These are phyloP conservation scores for Torulaspora microellipsoides DNA, from an alignment of 805 yeast species.

Conservation along the genomic window DNA sequence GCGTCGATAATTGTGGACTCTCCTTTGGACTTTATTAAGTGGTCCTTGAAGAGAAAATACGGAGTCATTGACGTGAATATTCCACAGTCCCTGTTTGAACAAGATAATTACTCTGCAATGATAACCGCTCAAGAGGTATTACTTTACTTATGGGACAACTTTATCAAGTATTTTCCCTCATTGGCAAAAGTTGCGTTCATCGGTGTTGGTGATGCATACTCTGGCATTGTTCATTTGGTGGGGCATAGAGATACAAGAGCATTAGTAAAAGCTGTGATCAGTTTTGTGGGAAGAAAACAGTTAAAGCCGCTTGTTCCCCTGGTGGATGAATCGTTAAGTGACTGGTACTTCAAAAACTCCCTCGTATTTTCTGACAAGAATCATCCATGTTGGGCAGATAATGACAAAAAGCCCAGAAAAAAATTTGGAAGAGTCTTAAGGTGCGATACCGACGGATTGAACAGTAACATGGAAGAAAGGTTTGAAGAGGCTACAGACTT, in stretches of 20 bases:
- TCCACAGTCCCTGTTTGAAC: conserved; percentile 50
- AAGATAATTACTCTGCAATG: conserved; percentile 53
- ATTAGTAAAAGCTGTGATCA: conserved; percentile 65
- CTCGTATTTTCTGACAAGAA: conserved; percentile 69
- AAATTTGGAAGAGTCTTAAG: conserved; percentile 87
- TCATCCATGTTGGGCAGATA: conserved; percentile 77
- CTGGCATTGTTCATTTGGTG: conserved; percentile 77
- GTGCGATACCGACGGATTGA: conserved; percentile 66
- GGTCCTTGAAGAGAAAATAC: conserved; percentile 55
- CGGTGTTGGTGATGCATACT: conserved; percentile 87
- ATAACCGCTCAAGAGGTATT: conserved; percentile 73
- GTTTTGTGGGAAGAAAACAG: conserved; percentile 62
- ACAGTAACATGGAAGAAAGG: conserved; percentile 72
- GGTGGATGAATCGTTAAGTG: conserved; percentile 83
- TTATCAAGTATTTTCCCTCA: conserved; percentile 63
- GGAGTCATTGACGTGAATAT: conserved; percentile 83
- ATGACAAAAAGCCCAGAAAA: conserved; percentile 72
- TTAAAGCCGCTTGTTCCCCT: conserved; percentile 78
- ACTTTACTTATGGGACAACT: conserved; percentile 86
- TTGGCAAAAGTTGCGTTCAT: conserved; percentile 69
- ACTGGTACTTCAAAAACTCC: conserved; percentile 87
- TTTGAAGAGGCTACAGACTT: conserved; percentile 85
- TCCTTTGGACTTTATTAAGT: conserved; percentile 62
- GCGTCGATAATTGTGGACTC: conserved; percentile 75
- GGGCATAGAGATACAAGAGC: conserved; percentile 73